Evolutionary conservation across 345 rosid genomes (phyloP).

Genomic region (Balakata baccata): DNA sequence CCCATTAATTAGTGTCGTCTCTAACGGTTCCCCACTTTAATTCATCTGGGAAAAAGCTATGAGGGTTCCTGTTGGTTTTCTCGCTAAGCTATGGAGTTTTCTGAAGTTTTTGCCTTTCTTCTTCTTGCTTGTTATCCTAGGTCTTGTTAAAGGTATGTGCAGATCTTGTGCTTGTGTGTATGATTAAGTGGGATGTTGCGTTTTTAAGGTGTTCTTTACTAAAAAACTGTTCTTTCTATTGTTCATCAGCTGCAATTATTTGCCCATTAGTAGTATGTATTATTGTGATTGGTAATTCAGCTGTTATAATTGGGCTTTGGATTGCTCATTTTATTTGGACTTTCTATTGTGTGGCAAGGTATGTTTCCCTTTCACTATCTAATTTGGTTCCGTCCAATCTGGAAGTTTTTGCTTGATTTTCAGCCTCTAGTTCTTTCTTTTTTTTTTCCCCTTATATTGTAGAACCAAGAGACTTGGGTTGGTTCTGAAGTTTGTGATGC

Average conservation of each 20-base stretch:
- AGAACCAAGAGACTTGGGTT: slow-evolving; percentile 75
- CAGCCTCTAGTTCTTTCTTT: neutral
- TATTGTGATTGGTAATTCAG: slow-evolving; percentile 51
- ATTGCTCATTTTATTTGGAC: slow-evolving; percentile 76
- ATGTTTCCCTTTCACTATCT: slow-evolving; percentile 1
- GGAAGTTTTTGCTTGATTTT: neutral
- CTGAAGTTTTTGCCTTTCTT: slow-evolving; percentile 67
- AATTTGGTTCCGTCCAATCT: neutral
- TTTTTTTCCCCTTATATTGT: neutral
- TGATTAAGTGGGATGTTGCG: neutral
- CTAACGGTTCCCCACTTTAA: too few species aligned
- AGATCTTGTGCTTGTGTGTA: neutral
- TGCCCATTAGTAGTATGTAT: slow-evolving; percentile 54
- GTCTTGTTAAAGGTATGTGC: slow-evolving; percentile 51
- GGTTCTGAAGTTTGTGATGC: slow-evolving; percentile 55
- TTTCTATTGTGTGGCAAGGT: slow-evolving; percentile 71
- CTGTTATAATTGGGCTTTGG: slow-evolving; percentile 73
- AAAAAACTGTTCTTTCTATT: neutral
- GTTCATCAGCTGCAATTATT: slow-evolving; percentile 43
- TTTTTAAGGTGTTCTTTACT: too few species aligned
- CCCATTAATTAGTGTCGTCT: neutral
- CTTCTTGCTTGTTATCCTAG: slow-evolving; percentile 54
- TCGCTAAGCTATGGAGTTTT: slow-evolving; percentile 67
- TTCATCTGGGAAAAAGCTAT: slow-evolving; percentile 17
- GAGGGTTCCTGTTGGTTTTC: slow-evolving; percentile 64